Percentiles rank a stretch among this genome's conserved stretches.
Conservation (phyloP, 805 yeast genomes). For the Grigorovia transvaalensis region DNA sequence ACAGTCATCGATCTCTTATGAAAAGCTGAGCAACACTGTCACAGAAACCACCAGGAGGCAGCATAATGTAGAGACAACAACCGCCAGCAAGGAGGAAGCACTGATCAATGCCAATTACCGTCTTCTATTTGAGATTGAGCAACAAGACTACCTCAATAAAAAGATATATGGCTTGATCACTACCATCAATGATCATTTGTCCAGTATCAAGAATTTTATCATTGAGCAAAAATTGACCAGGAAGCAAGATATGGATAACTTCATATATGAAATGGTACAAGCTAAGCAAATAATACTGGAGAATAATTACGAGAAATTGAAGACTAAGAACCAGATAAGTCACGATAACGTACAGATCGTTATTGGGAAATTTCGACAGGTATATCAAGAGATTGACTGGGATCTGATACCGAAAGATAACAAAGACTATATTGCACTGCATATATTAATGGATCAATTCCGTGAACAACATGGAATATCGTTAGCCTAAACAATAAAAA, state of each 20-base stretch:
- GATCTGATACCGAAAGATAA: slow-evolving; percentile 9
- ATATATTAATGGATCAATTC: slow-evolving; percentile 1
- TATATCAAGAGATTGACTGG: slow-evolving; percentile 18
- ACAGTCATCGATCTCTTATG: slow-evolving; percentile 21
- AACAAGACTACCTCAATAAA: slow-evolving; percentile 20
- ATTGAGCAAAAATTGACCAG: slow-evolving; percentile 21
- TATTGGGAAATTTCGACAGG: slow-evolving; percentile 8
- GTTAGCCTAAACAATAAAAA: neutral
- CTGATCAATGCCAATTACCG: slow-evolving; percentile 20
- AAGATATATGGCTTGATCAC: slow-evolving; percentile 18
- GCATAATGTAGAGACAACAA: slow-evolving; percentile 4
- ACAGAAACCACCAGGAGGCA: slow-evolving; percentile 6
- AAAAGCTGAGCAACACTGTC: slow-evolving; percentile 11
- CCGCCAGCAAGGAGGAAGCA: slow-evolving; percentile 10
- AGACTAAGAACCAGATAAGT: slow-evolving; percentile 5
- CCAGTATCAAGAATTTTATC: slow-evolving; percentile 22
- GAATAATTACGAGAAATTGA: slow-evolving; percentile 7
- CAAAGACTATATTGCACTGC: slow-evolving; percentile 6
- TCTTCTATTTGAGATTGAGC: slow-evolving; percentile 22
- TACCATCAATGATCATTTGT: slow-evolving; percentile 21
- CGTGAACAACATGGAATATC: neutral
- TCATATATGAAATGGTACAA: slow-evolving; percentile 15
- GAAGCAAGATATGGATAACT: slow-evolving; percentile 12
- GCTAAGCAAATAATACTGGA: slow-evolving; percentile 9
- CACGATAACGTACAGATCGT: slow-evolving; percentile 9